Evolutionary conservation across 2,329 filamentous ascomycete species (phyloP).

Genomic region (Didymella lethalis): DNA sequence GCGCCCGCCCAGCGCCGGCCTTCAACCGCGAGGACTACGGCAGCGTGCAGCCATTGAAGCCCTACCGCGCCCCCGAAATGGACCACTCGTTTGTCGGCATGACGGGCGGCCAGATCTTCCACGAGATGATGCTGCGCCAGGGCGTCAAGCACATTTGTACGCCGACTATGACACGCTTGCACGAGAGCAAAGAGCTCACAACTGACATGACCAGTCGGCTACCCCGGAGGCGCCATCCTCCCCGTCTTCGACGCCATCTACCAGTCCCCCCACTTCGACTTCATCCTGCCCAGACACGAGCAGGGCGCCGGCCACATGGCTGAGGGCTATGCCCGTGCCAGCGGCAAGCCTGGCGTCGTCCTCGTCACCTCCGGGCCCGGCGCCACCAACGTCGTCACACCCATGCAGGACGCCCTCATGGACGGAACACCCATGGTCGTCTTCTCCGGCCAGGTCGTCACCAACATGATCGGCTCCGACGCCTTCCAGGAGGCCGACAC

Average conservation of each 20-base stretch:
- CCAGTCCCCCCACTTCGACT: slow-evolving; percentile 96
- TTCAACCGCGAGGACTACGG: slow-evolving; percentile 59
- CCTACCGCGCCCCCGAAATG: slow-evolving; percentile 59
- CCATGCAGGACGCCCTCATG: slow-evolving; percentile 93
- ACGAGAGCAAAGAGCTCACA: no score
- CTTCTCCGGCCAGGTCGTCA: slow-evolving; percentile 92
- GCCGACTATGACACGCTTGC: no score
- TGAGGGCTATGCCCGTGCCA: slow-evolving; percentile 92
- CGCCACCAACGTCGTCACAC: slow-evolving; percentile 94
- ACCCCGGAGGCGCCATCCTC: slow-evolving; percentile 94
- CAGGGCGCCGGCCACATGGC: slow-evolving; percentile 99
- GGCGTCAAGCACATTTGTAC: slow-evolving; percentile 84
- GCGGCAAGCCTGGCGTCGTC: slow-evolving; percentile 92
- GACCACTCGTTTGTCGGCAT: slow-evolving; percentile 82
- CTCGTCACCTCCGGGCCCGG: slow-evolving; percentile 96
- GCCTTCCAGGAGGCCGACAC: slow-evolving; percentile 98
- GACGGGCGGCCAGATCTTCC: slow-evolving; percentile 95
- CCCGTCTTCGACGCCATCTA: slow-evolving; percentile 99
- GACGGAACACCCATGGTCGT: slow-evolving; percentile 97
- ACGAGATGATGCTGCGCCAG: slow-evolving; percentile 98
- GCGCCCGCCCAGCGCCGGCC: slow-evolving; percentile 55
- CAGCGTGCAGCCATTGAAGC: slow-evolving; percentile 57
- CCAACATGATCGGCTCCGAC: slow-evolving; percentile 89
- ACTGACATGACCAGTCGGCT: slow-evolving; percentile 57
- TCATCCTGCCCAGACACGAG: slow-evolving; percentile 93